Percentiles rank a stretch among this genome's conserved stretches.
Evolutionary conservation across 2,329 filamentous ascomycete species (phyloP).

Genomic region (Pseudocercospora musae): DNA sequence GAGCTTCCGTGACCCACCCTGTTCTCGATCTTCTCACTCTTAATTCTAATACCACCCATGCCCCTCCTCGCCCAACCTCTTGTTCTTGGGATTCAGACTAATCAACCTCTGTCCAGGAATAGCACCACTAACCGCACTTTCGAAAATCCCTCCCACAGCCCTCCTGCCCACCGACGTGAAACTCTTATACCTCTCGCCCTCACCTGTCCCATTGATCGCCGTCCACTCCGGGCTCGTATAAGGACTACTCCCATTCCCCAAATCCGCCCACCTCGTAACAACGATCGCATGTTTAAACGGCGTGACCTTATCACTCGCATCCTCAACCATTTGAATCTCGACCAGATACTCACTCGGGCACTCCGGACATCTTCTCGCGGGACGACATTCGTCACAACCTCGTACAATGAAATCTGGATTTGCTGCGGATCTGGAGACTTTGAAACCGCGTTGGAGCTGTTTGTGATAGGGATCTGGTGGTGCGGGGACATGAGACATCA

Average conservation of each 20-base stretch:
- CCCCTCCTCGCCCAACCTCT: conserved; percentile 54
- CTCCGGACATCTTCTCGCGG: conserved; percentile 59
- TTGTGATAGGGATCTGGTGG: conserved; percentile 44
- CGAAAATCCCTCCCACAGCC: conserved; percentile 58
- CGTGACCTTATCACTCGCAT: conserved; percentile 41
- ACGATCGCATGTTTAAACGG: conserved; percentile 59
- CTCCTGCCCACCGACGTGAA: conserved; percentile 53
- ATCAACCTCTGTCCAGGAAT: conserved; percentile 58
- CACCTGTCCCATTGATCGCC: conserved; percentile 49
- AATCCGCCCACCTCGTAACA: conserved; percentile 60
- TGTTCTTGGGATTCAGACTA: conserved; percentile 56
- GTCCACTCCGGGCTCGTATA: conserved; percentile 52
- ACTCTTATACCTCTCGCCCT: conserved; percentile 47
- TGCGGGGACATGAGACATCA: conserved; percentile 55
- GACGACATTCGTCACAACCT: conserved; percentile 55
- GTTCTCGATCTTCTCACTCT: not conserved
- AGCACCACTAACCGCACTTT: conserved; percentile 52
- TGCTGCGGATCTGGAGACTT: conserved; percentile 32
- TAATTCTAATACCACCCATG: conserved; percentile 52
- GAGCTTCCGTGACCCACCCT: no score
- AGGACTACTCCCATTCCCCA: conserved; percentile 55
- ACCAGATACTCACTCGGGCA: conserved; percentile 63
- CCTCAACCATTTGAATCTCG: conserved; percentile 59
- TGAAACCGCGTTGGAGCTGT: conserved; percentile 41
- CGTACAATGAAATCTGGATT: conserved; percentile 47